Base-by-base conservation (phyloP, 257 asterid species). In the Ilex aquifolium region DNA sequence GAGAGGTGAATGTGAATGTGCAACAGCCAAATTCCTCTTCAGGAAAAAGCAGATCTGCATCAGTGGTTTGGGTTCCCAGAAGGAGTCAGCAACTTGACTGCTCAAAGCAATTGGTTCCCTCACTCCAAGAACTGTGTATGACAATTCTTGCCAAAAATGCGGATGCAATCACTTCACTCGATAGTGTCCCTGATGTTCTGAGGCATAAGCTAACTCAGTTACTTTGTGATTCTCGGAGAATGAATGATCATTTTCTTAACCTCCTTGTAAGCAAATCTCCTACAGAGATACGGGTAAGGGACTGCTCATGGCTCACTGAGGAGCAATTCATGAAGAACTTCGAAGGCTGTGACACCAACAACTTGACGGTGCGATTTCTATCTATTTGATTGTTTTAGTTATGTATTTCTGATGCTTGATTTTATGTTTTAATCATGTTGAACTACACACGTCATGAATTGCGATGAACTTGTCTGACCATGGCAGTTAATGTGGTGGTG, bases 251-350 rank as follows among this genome's bases (percentile, higher is more conserved):
- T 67, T 82, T 92, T 70, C 80, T 89, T 64, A 77, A 80, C 46
- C 85, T 89, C 70, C 91, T 92, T 64, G 68, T 80, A 55, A 73
- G 67, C 59, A 95, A 79, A 58, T 76, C 82, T 65, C 98, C 97
- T 42, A 79, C 93, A 48, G 97, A 92, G 89, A 79, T 92, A 58
- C 88, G 83, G 53, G 3, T 92, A 51, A 69, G 82, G 79, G 95
- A 89, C 55, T 89, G 98, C 74, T 92, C 98, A 5, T 92, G 97
- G 98, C 68, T 92, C 66, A 68, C 87, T 31, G 98, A 92, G 76
- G 95, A 87, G 21, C 74, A 69, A 27, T 84, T 92, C 72, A 68
- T 63, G 17, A 76, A 69, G 79, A 65, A 62, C 68, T 87, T 89
- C 78, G 75, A 77, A 75, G 80, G 80, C 59, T 72, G 83, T 57